A percentile compares a stretch with the other conserved stretches of the same genome.
phyloP scores from a whole-genome alignment of 306 rosid genomes.

The Ziziphus jujuba region DNA sequence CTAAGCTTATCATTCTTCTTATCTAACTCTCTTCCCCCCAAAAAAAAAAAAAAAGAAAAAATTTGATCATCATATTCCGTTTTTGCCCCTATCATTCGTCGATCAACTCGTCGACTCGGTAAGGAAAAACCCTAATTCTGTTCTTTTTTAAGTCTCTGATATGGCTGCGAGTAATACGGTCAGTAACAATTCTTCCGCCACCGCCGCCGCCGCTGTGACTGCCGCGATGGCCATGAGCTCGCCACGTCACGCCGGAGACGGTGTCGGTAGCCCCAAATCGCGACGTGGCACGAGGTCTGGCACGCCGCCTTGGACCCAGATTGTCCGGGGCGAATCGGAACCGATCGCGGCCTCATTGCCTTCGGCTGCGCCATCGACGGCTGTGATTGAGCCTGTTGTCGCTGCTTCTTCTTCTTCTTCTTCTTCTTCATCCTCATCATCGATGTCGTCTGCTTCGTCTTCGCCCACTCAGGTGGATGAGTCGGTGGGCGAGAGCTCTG shows the following conservation, averaged over 20 bases:
- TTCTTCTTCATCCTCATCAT: conserved; percentile 9
- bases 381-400: conserved; percentile 34
- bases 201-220: conserved; percentile 14
- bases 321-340: conserved; percentile 66
- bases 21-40: background rate
- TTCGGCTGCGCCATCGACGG: conserved; percentile 6
- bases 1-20: background rate
- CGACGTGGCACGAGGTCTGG: conserved; percentile 34
- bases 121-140: conserved; percentile 41
- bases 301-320: conserved; percentile 54
- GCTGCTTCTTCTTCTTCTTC: conserved; percentile 11
- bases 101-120: conserved; percentile 55
- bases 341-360: conserved; percentile 40
- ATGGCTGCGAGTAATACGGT: conserved; percentile 45
- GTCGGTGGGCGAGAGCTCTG: conserved; percentile 39
- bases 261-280: conserved; percentile 36
- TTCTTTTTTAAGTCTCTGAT: conserved; percentile 7
- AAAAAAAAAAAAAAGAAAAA: too few species aligned
- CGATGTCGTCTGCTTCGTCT: conserved; percentile 29
- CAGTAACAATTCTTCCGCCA: conserved; percentile 10
- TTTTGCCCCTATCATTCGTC: conserved; percentile 23
- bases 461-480: conserved; percentile 39
- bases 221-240: conserved; percentile 31
- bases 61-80: conserved; percentile 22
- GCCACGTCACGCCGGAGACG: conserved; percentile 39